Conservation (phyloP, 805 yeast genomes). For the Candida quercuum region DNA sequence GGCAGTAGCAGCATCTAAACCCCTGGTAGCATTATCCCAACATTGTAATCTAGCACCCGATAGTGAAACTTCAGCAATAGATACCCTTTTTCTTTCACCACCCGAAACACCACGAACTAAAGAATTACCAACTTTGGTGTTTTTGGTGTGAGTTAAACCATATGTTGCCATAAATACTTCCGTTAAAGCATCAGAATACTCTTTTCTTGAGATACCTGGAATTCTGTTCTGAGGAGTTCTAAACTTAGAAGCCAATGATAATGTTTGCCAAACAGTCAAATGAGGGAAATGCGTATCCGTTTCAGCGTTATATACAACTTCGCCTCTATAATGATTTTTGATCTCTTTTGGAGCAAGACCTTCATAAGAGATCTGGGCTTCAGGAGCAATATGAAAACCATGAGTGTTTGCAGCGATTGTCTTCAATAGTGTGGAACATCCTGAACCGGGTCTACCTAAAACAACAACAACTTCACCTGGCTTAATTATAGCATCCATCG, state of each 20-base stretch:
- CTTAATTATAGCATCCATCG: conserved; percentile 50
- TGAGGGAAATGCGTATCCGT: conserved; percentile 61
- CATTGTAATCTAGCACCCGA: conserved; percentile 45
- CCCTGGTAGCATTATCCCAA: conserved; percentile 63
- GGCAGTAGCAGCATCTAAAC: conserved; percentile 60
- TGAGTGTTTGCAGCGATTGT: conserved; percentile 50
- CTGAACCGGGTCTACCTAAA: conserved; percentile 76
- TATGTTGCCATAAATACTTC: conserved; percentile 50
- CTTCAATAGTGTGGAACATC: conserved; percentile 58
- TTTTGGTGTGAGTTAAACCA: conserved; percentile 47
- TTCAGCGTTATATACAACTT: conserved; percentile 60
- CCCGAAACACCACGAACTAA: conserved; percentile 69
- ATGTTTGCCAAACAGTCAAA: conserved; percentile 55
- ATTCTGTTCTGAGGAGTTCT: conserved; percentile 55
- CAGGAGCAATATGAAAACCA: conserved; percentile 45
- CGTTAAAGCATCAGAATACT: conserved; percentile 42
- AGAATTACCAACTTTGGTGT: conserved; percentile 65
- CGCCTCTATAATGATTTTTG: conserved; percentile 46
- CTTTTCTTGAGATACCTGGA: conserved; percentile 43
- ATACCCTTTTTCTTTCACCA: conserved; percentile 71
- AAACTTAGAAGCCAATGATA: conserved; percentile 47
- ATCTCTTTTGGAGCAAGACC: conserved; percentile 45
- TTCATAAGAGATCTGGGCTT: conserved; percentile 42
- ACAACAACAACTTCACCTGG: conserved; percentile 73
- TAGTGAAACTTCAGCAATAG: conserved; percentile 56